Conservation (phyloP, 164 flowering plant species). For the Vitis vinifera region DNA sequence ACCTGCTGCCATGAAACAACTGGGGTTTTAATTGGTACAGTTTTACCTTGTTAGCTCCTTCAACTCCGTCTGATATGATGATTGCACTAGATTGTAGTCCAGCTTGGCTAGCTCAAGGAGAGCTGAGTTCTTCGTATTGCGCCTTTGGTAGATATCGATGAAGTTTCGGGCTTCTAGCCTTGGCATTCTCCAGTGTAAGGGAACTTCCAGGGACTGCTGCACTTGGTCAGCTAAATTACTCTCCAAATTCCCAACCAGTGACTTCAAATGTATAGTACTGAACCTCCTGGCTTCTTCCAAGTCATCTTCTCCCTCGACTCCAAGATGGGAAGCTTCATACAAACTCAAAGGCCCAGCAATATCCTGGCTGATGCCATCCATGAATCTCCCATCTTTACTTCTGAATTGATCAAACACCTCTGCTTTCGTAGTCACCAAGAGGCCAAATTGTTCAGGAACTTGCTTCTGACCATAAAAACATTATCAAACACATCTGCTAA, state of each 20-base stretch:
- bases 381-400: conserved; percentile 11
- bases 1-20: background rate
- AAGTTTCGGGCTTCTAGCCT: conserved; percentile 21
- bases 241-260: background rate
- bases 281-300: conserved; percentile 30
- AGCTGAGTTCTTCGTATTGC: background rate
- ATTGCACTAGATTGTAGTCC: conserved; percentile 31
- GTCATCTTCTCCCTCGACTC: conserved; percentile 13
- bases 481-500: too few species aligned
- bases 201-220: conserved; percentile 15
- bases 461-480: too few species aligned
- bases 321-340: conserved; percentile 33
- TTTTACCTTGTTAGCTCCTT: conserved; percentile 19
- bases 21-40: background rate
- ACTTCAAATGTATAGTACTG: background rate
- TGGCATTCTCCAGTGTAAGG: conserved; percentile 25
- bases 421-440: background rate
- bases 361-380: conserved; percentile 11
- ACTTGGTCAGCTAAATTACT: background rate
- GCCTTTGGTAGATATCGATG: conserved; percentile 16
- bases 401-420: conserved; percentile 18
- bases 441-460: too few species aligned
- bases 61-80: conserved; percentile 20
- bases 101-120: conserved; percentile 28
- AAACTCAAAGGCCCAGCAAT: conserved; percentile 22